Percentiles rank a stretch among this genome's conserved stretches.
These are phyloP conservation scores for Pestalotiopsis sp. DNA, from an alignment of 2,329 filamentous ascomycete genomes.

Conservation along the genomic window DNA sequence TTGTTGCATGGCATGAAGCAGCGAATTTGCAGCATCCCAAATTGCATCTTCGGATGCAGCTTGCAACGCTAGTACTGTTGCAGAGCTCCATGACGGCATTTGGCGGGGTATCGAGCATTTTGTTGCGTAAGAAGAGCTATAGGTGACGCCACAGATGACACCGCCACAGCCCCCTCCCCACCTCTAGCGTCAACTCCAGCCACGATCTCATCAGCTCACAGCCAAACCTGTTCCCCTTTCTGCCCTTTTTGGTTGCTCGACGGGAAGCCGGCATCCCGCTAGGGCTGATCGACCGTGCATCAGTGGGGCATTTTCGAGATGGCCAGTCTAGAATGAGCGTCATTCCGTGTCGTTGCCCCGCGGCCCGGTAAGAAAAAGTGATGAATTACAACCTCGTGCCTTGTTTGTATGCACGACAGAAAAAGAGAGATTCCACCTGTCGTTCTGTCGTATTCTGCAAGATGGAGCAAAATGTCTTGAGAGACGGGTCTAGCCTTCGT, in stretches of 20 bases:
- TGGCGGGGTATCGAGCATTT: not conserved
- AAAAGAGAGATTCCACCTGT: not conserved
- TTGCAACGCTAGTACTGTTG: not conserved
- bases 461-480: not conserved
- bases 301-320: not conserved
- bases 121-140: not conserved
- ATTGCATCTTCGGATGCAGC: not conserved
- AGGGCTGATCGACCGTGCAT: conserved; percentile 10
- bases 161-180: not conserved
- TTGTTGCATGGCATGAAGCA: not conserved
- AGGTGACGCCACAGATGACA: not conserved
- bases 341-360: not conserved
- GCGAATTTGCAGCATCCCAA: not conserved
- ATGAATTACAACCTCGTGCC: not conserved
- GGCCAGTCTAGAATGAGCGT: not conserved
- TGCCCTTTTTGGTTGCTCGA: not conserved
- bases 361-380: too few relatives aligned
- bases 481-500: not conserved
- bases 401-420: not conserved
- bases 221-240: not conserved
- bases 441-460: not conserved
- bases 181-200: not conserved
- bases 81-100: not conserved
- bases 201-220: not conserved
- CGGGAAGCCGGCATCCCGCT: conserved; percentile 4